These are phyloP conservation scores for Aspergillus glaucus DNA, from an alignment of 2,329 filamentous ascomycete species.

Conservation along the genomic window DNA sequence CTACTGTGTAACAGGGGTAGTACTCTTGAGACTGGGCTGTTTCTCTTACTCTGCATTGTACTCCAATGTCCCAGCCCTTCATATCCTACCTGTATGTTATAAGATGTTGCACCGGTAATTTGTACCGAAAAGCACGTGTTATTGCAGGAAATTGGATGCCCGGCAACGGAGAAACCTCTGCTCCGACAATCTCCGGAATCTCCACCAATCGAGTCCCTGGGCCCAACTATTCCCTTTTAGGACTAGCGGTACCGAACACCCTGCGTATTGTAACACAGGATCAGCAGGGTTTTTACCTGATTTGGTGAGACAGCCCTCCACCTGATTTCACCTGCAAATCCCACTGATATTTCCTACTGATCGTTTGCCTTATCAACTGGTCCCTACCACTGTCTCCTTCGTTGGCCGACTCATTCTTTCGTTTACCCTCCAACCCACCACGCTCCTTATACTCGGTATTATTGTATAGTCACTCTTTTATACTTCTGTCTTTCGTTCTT, in stretches of 20 bases:
- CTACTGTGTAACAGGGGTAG: no score
- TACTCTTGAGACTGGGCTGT: no score
- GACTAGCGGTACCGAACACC: neutral
- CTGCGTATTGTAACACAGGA: constrained; percentile 3
- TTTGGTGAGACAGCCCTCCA: constrained; percentile 6
- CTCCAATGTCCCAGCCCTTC: no score
- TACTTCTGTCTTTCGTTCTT: constrained; percentile 2
- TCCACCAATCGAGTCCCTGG: neutral
- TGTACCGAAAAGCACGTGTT: no score
- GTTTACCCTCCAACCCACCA: constrained; percentile 10
- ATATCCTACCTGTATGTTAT: no score
- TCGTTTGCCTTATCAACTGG: neutral
- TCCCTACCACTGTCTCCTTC: constrained; percentile 3
- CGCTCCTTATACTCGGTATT: constrained; percentile 7
- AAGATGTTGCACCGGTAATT: no score
- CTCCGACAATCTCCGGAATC: neutral
- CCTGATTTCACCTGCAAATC: constrained; percentile 10
- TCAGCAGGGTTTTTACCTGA: constrained; percentile 7
- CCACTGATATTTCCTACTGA: constrained; percentile 3
- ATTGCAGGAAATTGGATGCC: no score
- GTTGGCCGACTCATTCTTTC: constrained; percentile 11
- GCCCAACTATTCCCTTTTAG: neutral
- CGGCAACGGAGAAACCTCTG: neutral
- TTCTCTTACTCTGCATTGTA: no score
- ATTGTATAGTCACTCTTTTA: constrained; percentile 11